Evolutionary conservation across 805 yeast species (phyloP), one percentile per base, ranked within the genome.

Genomic region (Saturnispora serradocipensis): DNA sequence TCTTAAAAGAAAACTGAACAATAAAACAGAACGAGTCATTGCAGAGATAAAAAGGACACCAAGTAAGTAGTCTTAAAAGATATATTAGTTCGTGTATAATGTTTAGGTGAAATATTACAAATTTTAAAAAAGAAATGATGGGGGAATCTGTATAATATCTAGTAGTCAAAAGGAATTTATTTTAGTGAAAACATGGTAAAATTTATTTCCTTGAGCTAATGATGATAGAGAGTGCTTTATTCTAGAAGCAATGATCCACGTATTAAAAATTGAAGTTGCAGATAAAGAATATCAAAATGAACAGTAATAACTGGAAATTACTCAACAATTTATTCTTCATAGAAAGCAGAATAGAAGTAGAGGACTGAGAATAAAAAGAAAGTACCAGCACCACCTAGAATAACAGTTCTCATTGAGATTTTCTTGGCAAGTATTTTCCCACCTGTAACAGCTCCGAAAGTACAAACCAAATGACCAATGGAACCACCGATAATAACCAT

Each of bases 341-440:
- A 59, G 54, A 68, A 61, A 24, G 89, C 91, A 59, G 84, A 87
- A 64, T 79, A 77, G 56, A 91, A 77, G 67, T 93, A 93, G 64
- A 88, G 68, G 35, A 89, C 60, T 8, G 96, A 81, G 68, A 93
- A 93, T 20, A 88, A 65, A 57, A 89, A 77, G 71, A 93, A 93
- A 8, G 96, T 91, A 49, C 74, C 67, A 7, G 97, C 86, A 43
- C 99, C 99, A 46, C 93, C 89, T 47, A 93, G 70, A 1, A 98
- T 89, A 56, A 93, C 91, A 35, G 84, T 87, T 70, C 96, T 81
- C 87, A 93, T 81, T 56, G 95, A 84, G 55, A 93, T 88, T 66
- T 82, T 84, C 39, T 89, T 78, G 36, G 99, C 98, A 54, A 93
- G 74, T 53, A 87, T 75, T 70, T 86, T 86, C 30, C 99, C 99